phyloP scores from a whole-genome alignment of 768 basidiomycete species.

The Terana coerulea region DNA sequence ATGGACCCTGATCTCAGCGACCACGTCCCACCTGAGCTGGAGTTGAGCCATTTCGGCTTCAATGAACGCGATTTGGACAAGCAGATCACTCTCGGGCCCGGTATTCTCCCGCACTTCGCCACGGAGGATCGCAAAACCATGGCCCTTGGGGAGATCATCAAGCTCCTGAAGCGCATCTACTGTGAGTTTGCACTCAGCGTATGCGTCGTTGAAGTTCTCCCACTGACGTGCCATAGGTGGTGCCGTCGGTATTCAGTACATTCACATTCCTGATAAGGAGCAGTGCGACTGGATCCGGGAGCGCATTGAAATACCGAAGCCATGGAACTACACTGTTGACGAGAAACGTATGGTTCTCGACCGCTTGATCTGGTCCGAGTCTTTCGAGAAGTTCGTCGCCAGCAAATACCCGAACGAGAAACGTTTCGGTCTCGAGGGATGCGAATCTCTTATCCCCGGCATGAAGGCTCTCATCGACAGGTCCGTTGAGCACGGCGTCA shows the following conservation, averaged over 20 bases:
- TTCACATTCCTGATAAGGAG: conserved; percentile 97
- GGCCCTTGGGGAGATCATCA: conserved; percentile 89
- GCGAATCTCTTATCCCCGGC: conserved; percentile 94
- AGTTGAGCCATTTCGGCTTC: conserved; percentile 93
- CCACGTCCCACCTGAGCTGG: conserved; percentile 81
- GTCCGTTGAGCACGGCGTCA: conserved; percentile 94
- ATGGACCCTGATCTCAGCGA: conserved; percentile 83
- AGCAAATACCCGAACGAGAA: conserved; percentile 99
- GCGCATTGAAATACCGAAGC: conserved; percentile 90
- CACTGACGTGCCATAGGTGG: conserved; percentile 50
- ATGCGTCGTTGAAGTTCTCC: background rate
- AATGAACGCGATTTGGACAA: conserved; percentile 92
- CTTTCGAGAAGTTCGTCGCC: conserved; percentile 97
- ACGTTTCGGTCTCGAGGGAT: conserved; percentile 97
- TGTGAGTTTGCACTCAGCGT: conserved; percentile 51
- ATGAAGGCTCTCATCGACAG: conserved; percentile 99
- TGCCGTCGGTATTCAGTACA: conserved; percentile 84
- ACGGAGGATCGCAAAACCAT: conserved; percentile 83
- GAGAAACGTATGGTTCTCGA: conserved; percentile 99
- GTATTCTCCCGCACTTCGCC: conserved; percentile 94
- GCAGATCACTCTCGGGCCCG: conserved; percentile 91
- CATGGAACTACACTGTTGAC: conserved; percentile 97
- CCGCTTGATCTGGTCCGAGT: conserved; percentile 99
- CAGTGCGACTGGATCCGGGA: conserved; percentile 99
- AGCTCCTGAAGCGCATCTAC: conserved; percentile 87